Evolutionary conservation across 352 stramenopile species (phyloP).

Genomic region (Globisporangium takayamanum): DNA sequence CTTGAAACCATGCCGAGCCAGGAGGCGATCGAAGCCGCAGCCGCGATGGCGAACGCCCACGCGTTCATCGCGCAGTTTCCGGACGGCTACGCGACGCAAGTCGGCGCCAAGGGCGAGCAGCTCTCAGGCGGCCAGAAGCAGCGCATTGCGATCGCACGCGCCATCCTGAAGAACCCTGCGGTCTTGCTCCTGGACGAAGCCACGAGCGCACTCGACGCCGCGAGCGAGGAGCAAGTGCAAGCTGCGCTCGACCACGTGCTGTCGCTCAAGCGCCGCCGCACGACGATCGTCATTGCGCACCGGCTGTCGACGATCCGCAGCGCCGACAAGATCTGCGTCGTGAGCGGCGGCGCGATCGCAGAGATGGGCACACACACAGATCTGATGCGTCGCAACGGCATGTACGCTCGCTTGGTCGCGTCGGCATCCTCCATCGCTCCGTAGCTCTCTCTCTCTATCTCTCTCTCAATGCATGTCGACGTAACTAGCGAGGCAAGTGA

Average conservation of each 20-base stretch:
- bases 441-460: no score
- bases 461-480: no score
- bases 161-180: slow-evolving; percentile 31
- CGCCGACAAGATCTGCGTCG: slow-evolving; percentile 18
- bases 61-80: slow-evolving; percentile 83
- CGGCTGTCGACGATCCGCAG: slow-evolving; percentile 18
- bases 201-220: slow-evolving; percentile 19
- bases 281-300: slow-evolving; percentile 38
- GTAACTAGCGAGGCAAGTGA: no score
- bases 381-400: no score
- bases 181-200: slow-evolving; percentile 38
- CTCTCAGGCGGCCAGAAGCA: slow-evolving; percentile 95
- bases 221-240: no score
- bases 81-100: slow-evolving; percentile 84
- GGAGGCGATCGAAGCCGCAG: slow-evolving; percentile 63
- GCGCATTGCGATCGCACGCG: slow-evolving; percentile 79
- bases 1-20: background rate
- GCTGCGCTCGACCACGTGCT: no score
- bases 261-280: slow-evolving; percentile 4
- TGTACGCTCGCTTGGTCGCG: no score
- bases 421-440: no score
- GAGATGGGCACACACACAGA: no score
- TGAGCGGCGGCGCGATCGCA: slow-evolving; percentile 5
- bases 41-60: slow-evolving; percentile 79
- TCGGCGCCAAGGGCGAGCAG: slow-evolving; percentile 44